Conservation (phyloP, 345 rosid genomes). For the Rhodomyrtus tomentosa region DNA sequence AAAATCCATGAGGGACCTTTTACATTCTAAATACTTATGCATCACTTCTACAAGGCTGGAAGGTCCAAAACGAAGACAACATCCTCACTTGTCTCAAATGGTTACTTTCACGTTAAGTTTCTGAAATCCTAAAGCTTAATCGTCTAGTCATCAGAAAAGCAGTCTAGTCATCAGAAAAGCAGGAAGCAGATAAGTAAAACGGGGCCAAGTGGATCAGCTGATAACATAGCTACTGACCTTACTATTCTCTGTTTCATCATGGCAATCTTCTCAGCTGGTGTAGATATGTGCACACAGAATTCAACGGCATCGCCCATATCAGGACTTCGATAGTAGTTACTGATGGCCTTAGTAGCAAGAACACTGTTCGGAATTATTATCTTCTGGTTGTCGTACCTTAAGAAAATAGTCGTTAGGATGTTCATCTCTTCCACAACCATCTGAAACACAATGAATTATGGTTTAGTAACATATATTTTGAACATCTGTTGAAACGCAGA, state of each 20-base stretch:
- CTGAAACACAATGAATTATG: not conserved
- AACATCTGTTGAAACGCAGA: not conserved
- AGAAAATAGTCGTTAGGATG: conserved; percentile 27
- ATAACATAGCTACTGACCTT: not conserved
- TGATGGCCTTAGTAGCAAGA: conserved; percentile 25
- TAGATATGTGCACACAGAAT: conserved; percentile 25
- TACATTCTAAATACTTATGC: not conserved
- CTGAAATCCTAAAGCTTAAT: not conserved
- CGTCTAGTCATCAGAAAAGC: not conserved
- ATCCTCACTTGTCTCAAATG: not conserved
- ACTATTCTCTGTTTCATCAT: conserved; percentile 17
- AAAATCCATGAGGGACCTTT: not conserved
- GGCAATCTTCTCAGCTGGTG: conserved; percentile 30
- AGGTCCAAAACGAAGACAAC: not conserved
- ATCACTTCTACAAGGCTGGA: not conserved
- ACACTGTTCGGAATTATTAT: conserved; percentile 19
- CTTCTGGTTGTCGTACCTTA: conserved; percentile 26
- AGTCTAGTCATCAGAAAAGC: no score
- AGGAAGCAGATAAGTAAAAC: not conserved
- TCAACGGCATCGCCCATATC: conserved; percentile 37
- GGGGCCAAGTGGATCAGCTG: not conserved
- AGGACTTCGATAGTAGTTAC: conserved; percentile 31
- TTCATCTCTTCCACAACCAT: conserved; percentile 41
- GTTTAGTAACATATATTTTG: not conserved
- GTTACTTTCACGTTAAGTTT: not conserved